Base-by-base conservation (phyloP, 208 protist genomes). In the Porcisia hertigi region DNA sequence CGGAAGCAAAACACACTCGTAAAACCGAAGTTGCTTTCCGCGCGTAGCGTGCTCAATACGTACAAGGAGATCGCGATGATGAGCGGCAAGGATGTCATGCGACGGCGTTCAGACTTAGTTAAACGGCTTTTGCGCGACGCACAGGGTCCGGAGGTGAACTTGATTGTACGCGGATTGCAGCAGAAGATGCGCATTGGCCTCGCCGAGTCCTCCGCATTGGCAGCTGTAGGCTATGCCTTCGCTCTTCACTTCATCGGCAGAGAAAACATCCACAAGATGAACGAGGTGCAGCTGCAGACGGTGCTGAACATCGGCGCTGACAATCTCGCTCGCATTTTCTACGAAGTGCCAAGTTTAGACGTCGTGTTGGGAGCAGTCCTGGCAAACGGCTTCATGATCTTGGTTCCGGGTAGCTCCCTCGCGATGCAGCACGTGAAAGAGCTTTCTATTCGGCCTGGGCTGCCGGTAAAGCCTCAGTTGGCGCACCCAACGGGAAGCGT, bases 401-500 rank as follows among this genome's bases (percentile, higher is more conserved):
- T 98, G 52, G 74, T 93, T 52, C 87, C 91, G 1, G 86, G 83
- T 25, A 88, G 84, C 69, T 60, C 74, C 16, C 82, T 88, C 12
- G 81, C 84, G 43, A 64, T 30, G 55, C 65, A 53, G 62, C 83
- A 93, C 70, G 78, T 76, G 8, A 75, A 58, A 25, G 85, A 89
- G 14, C 74, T 98, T 14, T 93, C 86, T 34, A 94, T 98, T 79
- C 87, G 90, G 3, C 94, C 94, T 2, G 91, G 98, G 64, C 84
- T 99, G 45, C 98, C 99, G 1, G 94, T 99, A n/a, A 98, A 99
- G 69, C 98, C 99, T 52, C 99, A 99, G 98, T 90, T 99, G 20
- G 99, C 99, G 1, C 96, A 99, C 69, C 98, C 99, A 8, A 99
- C 98, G 18, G 99, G 95, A 70, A 96, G 96, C 60, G 89, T 99